Evolutionary conservation across 192 early-diverging fungal species (phyloP), one percentile per base, ranked within the genome.

Genomic region (Backusella westeae): DNA sequence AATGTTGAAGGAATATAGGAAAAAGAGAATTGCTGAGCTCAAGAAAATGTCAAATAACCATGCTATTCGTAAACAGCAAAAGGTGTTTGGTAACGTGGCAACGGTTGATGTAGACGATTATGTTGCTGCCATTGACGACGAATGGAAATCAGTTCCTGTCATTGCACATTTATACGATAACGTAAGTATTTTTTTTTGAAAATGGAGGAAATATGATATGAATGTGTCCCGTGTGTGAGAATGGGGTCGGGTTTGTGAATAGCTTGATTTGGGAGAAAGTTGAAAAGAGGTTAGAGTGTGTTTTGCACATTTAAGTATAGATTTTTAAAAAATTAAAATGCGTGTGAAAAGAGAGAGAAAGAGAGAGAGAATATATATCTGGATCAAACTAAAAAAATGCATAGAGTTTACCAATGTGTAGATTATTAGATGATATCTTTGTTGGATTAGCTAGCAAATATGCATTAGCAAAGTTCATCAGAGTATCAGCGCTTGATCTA

Each of bases 131-230:
- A 88, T 89, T 73, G 88, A 89, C 29, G 78, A 82, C 17, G 87
- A 89, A 71, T 78, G 80, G 74, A 76, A 76, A 42, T 81, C 84
- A 67, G 83, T 88, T 23, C 81, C 83, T 5, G 80, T 89, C 17
- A 69, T 88, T 41, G 79, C 88, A 14, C 88, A 89, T 74, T 79
- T 89, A 44, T 89, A 84, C 70, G 87, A 80, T 44, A 78, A 87
- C 44, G 83, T 89, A 81, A 74, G 75, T 69, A 38, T 14, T 46
- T 7, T 79, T 46, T 69, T 56, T 36, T 46, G 5, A 59, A n/a
- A n/a, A 21, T 21, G 9, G 68, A 77, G 71, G 72, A 71, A 32
- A 75, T 49, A 53, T 73, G 46, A 63, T 72, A 63, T 72, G n/a
- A 1, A 53, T 21, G 8, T 63, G 2, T 63, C 2, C 26, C 2